These are phyloP conservation scores for Fragaria nilgerrensis DNA, from an alignment of 306 rosid species.

Conservation along the genomic window DNA sequence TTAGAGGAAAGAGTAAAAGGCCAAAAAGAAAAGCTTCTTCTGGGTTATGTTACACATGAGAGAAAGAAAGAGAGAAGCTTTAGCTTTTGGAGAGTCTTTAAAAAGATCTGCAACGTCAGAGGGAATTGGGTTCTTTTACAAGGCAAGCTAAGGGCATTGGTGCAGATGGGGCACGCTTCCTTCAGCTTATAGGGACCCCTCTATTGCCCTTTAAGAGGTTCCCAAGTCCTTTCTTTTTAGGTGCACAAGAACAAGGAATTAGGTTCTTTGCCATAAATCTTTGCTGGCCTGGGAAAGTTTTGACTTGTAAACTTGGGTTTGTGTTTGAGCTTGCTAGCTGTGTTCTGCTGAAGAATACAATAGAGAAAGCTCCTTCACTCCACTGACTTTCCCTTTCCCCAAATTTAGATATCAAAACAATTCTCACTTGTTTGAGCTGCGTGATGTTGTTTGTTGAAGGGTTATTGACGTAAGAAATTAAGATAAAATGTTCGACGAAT, in stretches of 20 bases:
- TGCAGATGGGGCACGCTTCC: slow-evolving; percentile 59
- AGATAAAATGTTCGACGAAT: not conserved
- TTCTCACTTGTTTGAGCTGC: not conserved
- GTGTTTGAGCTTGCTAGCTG: slow-evolving; percentile 20
- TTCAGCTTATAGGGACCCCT: slow-evolving; percentile 41
- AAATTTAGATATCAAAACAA: not conserved
- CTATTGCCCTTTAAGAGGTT: slow-evolving; percentile 37
- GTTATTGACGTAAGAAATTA: not conserved
- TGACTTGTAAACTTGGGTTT: slow-evolving; percentile 55
- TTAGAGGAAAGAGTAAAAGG: slow-evolving; percentile 29
- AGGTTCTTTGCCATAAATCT: slow-evolving; percentile 18
- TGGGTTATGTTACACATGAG: slow-evolving; percentile 27
- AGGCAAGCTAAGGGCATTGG: slow-evolving; percentile 39
- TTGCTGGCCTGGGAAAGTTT: slow-evolving; percentile 60
- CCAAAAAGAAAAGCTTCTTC: slow-evolving; percentile 40
- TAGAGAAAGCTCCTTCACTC: slow-evolving; percentile 10
- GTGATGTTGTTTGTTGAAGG: not conserved
- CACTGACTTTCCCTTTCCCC: not conserved
- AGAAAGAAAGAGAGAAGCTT: slow-evolving; percentile 21
- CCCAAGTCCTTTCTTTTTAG: slow-evolving; percentile 31
- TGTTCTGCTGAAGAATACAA: slow-evolving; percentile 3
- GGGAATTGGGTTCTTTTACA: slow-evolving; percentile 59
- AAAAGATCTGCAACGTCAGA: slow-evolving; percentile 44
- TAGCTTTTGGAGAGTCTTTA: slow-evolving; percentile 35
- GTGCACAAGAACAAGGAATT: not conserved